Evolutionary conservation across 768 basidiomycete genomes (phyloP).

Genomic region (Psilocybe cubensis): DNA sequence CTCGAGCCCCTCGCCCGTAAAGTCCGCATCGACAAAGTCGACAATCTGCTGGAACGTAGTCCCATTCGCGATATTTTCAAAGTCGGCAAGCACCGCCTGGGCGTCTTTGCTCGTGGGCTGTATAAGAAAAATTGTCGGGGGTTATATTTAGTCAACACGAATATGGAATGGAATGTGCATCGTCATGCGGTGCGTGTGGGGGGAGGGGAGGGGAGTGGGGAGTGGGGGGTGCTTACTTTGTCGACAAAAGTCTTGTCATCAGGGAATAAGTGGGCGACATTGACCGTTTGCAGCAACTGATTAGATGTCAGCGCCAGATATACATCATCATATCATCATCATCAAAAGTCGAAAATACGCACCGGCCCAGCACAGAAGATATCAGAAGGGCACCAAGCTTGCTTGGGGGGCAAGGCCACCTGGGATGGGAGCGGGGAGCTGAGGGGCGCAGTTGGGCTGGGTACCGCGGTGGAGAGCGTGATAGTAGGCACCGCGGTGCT

Average conservation of each 20-base stretch:
- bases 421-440: conserved; percentile 65
- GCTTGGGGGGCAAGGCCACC: conserved; percentile 62
- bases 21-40: conserved; percentile 73
- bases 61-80: conserved; percentile 48
- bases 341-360: conserved; percentile 32
- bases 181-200: too few relatives aligned
- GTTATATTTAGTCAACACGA: background rate
- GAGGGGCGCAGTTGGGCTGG: conserved; percentile 63
- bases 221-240: conserved; percentile 38
- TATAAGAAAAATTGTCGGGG: background rate
- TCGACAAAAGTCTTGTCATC: conserved; percentile 93
- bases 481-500: conserved; percentile 30
- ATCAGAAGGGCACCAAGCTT: conserved; percentile 74
- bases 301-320: conserved; percentile 12
- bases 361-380: conserved; percentile 85
- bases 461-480: conserved; percentile 61
- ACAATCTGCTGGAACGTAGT: conserved; percentile 69
- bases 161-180: background rate
- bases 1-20: conserved; percentile 86
- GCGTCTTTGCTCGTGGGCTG: conserved; percentile 75
- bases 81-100: conserved; percentile 72
- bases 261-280: conserved; percentile 70
- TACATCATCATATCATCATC: conserved; percentile 3
- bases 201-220: background rate
- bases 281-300: conserved; percentile 84